These are phyloP conservation scores for Puccinellia tenuiflora DNA, from an alignment of 176 grass and related monocot genomes.

Conservation along the genomic window DNA sequence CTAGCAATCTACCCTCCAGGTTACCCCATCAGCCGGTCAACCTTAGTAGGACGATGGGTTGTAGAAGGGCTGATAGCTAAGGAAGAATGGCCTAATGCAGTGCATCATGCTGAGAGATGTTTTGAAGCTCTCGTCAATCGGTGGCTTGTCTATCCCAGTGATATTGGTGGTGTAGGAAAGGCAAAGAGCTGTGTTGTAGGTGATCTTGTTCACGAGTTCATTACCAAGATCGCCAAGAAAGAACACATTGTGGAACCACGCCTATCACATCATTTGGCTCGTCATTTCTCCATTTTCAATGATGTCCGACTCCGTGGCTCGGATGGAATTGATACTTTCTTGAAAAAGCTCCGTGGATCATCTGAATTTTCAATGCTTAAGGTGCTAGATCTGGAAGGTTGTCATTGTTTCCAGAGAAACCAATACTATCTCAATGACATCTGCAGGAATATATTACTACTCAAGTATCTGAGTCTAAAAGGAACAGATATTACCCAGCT, in stretches of 20 bases:
- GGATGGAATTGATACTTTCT: neutral
- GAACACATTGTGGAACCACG: neutral
- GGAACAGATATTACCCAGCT: neutral
- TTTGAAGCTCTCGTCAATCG: neutral
- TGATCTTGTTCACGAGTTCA: neutral
- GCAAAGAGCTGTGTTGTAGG: neutral
- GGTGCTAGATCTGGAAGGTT: conserved; percentile 16
- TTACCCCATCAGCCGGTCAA: neutral
- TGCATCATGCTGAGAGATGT: neutral
- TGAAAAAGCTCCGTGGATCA: neutral
- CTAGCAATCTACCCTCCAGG: neutral
- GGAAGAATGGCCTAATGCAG: neutral
- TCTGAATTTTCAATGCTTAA: neutral
- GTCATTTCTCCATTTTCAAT: conserved; percentile 17
- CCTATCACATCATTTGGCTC: conserved; percentile 10
- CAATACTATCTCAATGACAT: neutral
- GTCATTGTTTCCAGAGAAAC: neutral
- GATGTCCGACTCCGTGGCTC: neutral
- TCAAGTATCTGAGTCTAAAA: conserved; percentile 15
- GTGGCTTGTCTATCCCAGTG: neutral
- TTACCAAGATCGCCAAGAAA: neutral
- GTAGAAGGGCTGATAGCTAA: neutral
- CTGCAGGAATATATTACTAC: neutral
- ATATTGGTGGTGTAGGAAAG: neutral
- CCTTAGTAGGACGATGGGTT: neutral